Conservation (phyloP, 176 grass and related monocot genomes). For the Neostapfia colusana region DNA sequence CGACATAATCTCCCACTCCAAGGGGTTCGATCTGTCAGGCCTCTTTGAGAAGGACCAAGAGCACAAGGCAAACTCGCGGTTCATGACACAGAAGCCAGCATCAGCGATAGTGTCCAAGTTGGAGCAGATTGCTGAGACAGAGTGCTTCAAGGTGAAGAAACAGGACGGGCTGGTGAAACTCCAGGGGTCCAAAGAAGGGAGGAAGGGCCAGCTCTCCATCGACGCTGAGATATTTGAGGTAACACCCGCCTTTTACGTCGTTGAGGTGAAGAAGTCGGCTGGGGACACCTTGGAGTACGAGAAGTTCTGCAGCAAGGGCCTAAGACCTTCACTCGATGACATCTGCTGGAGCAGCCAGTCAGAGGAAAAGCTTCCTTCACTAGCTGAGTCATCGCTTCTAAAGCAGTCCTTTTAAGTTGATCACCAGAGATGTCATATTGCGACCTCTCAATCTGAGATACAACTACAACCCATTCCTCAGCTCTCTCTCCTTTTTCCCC, state of each 20-base stretch:
- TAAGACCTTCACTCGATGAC: constrained; percentile 76
- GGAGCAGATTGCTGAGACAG: constrained; percentile 77
- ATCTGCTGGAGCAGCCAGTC: constrained; percentile 69
- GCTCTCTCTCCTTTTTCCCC: not conserved
- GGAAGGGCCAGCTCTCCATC: constrained; percentile 76
- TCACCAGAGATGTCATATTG: constrained; percentile 30
- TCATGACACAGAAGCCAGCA: constrained; percentile 71
- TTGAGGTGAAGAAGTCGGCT: constrained; percentile 88
- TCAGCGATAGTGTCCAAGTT: constrained; percentile 84
- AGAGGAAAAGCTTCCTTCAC: constrained; percentile 48
- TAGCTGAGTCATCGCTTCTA: constrained; percentile 34
- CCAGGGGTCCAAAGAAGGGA: constrained; percentile 71
- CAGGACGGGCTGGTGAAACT: constrained; percentile 70
- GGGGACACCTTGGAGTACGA: constrained; percentile 90
- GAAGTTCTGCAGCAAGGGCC: constrained; percentile 73
- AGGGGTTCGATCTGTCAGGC: constrained; percentile 80
- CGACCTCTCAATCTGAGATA: constrained; percentile 38
- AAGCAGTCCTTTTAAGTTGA: constrained; percentile 40
- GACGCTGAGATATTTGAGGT: constrained; percentile 88
- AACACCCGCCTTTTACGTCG: constrained; percentile 64
- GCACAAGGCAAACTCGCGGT: constrained; percentile 54
- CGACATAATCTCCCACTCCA: constrained; percentile 86
- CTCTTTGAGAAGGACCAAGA: constrained; percentile 66
- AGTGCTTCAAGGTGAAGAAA: constrained; percentile 81
- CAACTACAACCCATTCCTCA: constrained; percentile 16